phyloP scores from a whole-genome alignment of 169 alveolate genomes.

The Fabrea salina region DNA sequence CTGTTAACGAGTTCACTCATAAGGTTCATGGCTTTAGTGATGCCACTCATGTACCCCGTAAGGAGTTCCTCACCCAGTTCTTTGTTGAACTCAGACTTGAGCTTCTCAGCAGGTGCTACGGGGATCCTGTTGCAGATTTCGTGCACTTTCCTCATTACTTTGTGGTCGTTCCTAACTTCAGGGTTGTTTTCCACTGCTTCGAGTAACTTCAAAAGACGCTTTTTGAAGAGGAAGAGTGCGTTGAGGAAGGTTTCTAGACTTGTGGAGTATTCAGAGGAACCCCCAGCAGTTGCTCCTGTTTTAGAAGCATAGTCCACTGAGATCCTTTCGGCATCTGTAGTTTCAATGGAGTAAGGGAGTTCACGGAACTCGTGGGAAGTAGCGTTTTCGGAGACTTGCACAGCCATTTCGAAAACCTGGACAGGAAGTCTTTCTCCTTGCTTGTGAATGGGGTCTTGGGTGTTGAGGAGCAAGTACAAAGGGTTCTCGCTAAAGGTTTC shows the following conservation, averaged over 20 bases:
- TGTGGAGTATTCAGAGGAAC: constrained; percentile 3
- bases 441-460: not conserved
- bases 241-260: not conserved
- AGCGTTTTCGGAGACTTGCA: not conserved
- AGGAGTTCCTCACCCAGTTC: constrained; percentile 8
- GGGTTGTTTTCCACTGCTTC: not conserved
- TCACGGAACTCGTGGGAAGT: constrained; percentile 6
- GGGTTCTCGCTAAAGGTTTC: not conserved
- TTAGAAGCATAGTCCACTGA: constrained; percentile 29
- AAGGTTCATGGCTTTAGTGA: constrained; percentile 6
- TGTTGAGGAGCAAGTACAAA: constrained; percentile 3
- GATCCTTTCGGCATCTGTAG: constrained; percentile 36
- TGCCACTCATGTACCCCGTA: not conserved
- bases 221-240: constrained; percentile 22
- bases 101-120: not conserved
- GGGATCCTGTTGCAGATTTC: constrained; percentile 25
- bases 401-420: constrained; percentile 22
- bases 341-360: not conserved
- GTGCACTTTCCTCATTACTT: constrained; percentile 10
- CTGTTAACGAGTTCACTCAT: not conserved
- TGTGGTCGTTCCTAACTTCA: not conserved
- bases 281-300: constrained; percentile 3
- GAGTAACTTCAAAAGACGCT: not conserved
- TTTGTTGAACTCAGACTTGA: not conserved
- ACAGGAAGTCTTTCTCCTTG: constrained; percentile 26